These are phyloP conservation scores for Iris pallida DNA, from an alignment of 116 monocot genomes.

Conservation along the genomic window DNA sequence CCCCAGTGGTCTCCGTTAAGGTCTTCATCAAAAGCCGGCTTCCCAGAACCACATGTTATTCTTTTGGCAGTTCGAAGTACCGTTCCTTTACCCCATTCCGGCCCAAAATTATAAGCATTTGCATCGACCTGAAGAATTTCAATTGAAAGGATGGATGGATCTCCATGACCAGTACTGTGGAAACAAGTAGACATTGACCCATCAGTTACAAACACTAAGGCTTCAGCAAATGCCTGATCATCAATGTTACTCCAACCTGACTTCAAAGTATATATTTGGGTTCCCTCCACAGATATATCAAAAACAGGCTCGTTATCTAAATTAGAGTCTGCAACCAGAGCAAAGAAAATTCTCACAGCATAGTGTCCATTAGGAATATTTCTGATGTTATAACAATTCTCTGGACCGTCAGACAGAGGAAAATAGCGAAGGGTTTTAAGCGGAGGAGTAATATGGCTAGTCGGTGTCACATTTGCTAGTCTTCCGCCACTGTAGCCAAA, in stretches of 20 bases:
- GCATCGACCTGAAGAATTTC: constrained; percentile 85
- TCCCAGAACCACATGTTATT: constrained; percentile 66
- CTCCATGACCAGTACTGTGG: constrained; percentile 93
- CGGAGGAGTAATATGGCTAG: constrained; percentile 63
- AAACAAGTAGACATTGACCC: constrained; percentile 58
- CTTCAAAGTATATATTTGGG: constrained; percentile 68
- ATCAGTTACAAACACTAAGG: constrained; percentile 50
- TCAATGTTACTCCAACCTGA: constrained; percentile 71
- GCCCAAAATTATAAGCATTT: constrained; percentile 58
- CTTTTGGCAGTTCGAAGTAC: constrained; percentile 73
- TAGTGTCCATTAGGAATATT: constrained; percentile 68
- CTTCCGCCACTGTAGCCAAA: constrained; percentile 90
- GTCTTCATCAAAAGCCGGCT: constrained; percentile 79
- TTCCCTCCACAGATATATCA: constrained; percentile 86
- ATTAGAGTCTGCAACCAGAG: constrained; percentile 42
- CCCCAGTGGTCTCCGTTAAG: constrained; percentile 80
- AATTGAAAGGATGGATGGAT: constrained; percentile 82
- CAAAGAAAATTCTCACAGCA: constrained; percentile 76
- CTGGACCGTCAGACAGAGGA: constrained; percentile 87
- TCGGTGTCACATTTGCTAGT: constrained; percentile 46
- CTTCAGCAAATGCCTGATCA: constrained; percentile 83
- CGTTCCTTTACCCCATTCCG: constrained; percentile 34
- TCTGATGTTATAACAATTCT: constrained; percentile 82
- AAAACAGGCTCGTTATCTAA: constrained; percentile 72
- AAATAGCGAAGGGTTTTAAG: constrained; percentile 88